Evolutionary conservation across 164 flowering plant species (phyloP), one percentile per base, ranked within the genome.

Genomic region (Aristolochia contorta): DNA sequence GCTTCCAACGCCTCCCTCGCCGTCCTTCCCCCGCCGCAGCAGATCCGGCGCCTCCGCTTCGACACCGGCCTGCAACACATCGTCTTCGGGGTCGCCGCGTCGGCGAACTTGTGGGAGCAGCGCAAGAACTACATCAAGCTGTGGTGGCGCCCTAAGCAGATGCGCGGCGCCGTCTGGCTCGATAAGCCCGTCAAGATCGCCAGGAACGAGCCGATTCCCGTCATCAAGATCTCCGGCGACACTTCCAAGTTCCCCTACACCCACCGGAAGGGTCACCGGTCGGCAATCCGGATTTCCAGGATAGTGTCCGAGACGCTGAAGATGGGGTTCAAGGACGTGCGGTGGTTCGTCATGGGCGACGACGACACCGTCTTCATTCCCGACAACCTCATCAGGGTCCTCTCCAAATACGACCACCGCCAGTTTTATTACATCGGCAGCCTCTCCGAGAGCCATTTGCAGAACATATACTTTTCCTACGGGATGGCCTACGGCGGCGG

Each of bases 401-500:
- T 87, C 57, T n/a, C 32, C 6, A 84, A 84, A 56, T 81, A 82
- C 62, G 94, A 87, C 47, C 88, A 81, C 51, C 68, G 64, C 4
- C 66, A 81, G 71, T 72, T 65, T 49, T 84, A 80, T 32, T 87
- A 87, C 61, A 78, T 87, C 18, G 94, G 94, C 30, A 72, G 82
- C 24, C 59, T 65, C 12, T 87, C 94, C 13, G 94, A 87, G 68
- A 81, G 81, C 48, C 88, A 84, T 65, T 16, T 72, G 27, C 94
- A 87, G 71, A 84, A 87, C 59, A 77, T 84, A 2, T 18, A 70
- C 37, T 81, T 79, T 51, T 77, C 84, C 2, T 83, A 78, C 22
- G 72, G 64, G 0, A 84, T 87, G 88, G 94, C 85, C 0, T 87
- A 71, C 48, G 94, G 94, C n/a, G 94, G 94, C 1, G 94, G 90